These are phyloP conservation scores for Sporothrix protearum DNA, from an alignment of 2,329 filamentous ascomycete genomes.

Conservation along the genomic window DNA sequence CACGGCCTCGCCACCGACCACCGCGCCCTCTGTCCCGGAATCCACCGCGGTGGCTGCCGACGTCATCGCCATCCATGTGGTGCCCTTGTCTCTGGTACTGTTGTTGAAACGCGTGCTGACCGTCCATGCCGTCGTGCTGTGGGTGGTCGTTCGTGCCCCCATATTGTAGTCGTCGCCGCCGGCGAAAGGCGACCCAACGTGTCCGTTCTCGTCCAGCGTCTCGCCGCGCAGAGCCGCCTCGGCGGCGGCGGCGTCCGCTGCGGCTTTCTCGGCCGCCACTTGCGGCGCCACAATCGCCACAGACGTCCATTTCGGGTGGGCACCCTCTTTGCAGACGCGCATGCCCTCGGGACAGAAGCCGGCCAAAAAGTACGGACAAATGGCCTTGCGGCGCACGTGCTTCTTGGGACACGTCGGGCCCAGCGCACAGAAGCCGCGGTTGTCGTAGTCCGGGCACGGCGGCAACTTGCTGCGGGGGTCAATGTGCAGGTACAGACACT, in stretches of 20 bases:
- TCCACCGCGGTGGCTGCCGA: slow-evolving; percentile 17
- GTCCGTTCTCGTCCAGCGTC: neutral
- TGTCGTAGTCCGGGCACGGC: slow-evolving; percentile 87
- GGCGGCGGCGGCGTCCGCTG: slow-evolving; percentile 18
- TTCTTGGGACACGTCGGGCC: slow-evolving; percentile 84
- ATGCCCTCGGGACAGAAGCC: slow-evolving; percentile 85
- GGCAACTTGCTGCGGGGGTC: slow-evolving; percentile 75
- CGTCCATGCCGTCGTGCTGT: neutral
- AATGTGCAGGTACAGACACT: slow-evolving; percentile 90
- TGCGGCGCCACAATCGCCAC: slow-evolving; percentile 50
- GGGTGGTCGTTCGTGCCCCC: slow-evolving; percentile 10
- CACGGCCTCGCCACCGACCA: slow-evolving; percentile 37
- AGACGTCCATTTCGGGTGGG: slow-evolving; percentile 71
- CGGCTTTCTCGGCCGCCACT: slow-evolving; percentile 22
- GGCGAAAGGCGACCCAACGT: neutral
- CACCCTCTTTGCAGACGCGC: slow-evolving; percentile 68
- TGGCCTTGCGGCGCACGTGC: slow-evolving; percentile 68
- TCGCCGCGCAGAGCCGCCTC: slow-evolving; percentile 31
- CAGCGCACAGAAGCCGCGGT: slow-evolving; percentile 88
- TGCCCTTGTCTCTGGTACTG: slow-evolving; percentile 34
- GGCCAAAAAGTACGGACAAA: slow-evolving; percentile 83
- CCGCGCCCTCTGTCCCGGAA: slow-evolving; percentile 35
- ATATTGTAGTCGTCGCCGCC: slow-evolving; percentile 21
- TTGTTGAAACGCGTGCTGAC: neutral
- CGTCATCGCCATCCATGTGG: slow-evolving; percentile 29